These are phyloP conservation scores for Tuber magnatum DNA, from an alignment of 495 filamentous ascomycete genomes.

Conservation along the genomic window DNA sequence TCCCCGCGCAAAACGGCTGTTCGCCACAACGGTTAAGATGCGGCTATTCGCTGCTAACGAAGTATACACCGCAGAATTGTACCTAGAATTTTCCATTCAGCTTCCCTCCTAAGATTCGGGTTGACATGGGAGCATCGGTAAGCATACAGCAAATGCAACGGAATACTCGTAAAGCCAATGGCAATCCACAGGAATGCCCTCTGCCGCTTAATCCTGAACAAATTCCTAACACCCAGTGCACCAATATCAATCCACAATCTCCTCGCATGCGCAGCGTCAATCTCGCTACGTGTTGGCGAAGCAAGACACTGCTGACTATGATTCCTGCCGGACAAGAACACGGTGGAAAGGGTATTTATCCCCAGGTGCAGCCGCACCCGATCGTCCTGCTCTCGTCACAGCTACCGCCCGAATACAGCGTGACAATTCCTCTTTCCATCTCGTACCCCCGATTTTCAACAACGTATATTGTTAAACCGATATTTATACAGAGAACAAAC, in stretches of 20 bases:
- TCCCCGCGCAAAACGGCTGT: neutral
- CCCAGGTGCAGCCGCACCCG: neutral
- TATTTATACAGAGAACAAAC: neutral
- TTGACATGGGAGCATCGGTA: neutral
- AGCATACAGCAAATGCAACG: slow-evolving; percentile 14
- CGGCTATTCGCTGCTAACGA: slow-evolving; percentile 4
- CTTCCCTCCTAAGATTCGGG: neutral
- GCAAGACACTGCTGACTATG: slow-evolving; percentile 13
- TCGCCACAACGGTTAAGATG: neutral
- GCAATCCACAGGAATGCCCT: slow-evolving; percentile 8
- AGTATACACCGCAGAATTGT: slow-evolving; percentile 13
- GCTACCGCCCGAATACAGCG: slow-evolving; percentile 3
- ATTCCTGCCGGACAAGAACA: slow-evolving; percentile 1
- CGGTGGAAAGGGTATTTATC: slow-evolving; percentile 7
- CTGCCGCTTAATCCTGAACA: neutral
- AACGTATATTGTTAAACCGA: slow-evolving; percentile 2
- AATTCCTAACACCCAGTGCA: slow-evolving; percentile 11
- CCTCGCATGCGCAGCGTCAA: slow-evolving; percentile 16
- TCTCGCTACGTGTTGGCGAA: slow-evolving; percentile 7
- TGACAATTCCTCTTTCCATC: neutral
- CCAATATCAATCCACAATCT: slow-evolving; percentile 16
- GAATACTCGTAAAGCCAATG: slow-evolving; percentile 4
- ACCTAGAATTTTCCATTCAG: neutral
- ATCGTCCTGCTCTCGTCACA: neutral
- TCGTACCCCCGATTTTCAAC: neutral